These are phyloP conservation scores for Pelargonium australe DNA, from an alignment of 441 rosid genomes.

Conservation along the genomic window DNA sequence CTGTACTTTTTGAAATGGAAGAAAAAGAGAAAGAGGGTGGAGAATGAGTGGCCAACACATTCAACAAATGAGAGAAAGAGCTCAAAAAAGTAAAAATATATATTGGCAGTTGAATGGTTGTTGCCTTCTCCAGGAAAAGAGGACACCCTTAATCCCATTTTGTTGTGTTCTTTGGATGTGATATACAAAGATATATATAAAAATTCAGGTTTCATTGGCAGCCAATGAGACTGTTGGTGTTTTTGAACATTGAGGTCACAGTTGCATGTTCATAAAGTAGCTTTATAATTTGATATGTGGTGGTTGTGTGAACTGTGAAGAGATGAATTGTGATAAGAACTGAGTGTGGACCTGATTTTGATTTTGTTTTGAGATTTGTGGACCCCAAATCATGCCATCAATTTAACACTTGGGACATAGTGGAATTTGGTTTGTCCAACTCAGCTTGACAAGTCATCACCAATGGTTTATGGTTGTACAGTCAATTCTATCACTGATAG, in stretches of 20 bases:
- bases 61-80: too few relatives aligned
- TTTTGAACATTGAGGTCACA: conserved; percentile 11
- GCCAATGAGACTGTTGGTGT: conserved; percentile 20
- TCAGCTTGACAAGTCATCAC: not conserved
- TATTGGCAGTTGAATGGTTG: too few relatives aligned
- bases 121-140: not conserved
- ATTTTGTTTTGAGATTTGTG: conserved; percentile 25
- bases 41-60: too few relatives aligned
- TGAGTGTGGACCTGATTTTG: conserved; percentile 23
- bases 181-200: not conserved
- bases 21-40: too few relatives aligned
- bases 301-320: not conserved
- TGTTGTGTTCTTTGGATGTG: not conserved
- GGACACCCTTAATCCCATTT: not conserved
- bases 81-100: too few relatives aligned
- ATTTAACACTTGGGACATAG: not conserved
- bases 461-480: too few relatives aligned
- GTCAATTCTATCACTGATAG: too few relatives aligned
- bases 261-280: conserved; percentile 27
- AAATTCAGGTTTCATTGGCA: conserved; percentile 1
- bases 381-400: conserved; percentile 12
- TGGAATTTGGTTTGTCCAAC: not conserved
- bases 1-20: too few relatives aligned
- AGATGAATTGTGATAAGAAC: conserved; percentile 17
- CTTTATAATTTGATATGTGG: conserved; percentile 8